Evolutionary conservation across 148 eudicot genomes (phyloP), one percentile per base, ranked within the genome.

Genomic region (Vaccinium macrocarpon): DNA sequence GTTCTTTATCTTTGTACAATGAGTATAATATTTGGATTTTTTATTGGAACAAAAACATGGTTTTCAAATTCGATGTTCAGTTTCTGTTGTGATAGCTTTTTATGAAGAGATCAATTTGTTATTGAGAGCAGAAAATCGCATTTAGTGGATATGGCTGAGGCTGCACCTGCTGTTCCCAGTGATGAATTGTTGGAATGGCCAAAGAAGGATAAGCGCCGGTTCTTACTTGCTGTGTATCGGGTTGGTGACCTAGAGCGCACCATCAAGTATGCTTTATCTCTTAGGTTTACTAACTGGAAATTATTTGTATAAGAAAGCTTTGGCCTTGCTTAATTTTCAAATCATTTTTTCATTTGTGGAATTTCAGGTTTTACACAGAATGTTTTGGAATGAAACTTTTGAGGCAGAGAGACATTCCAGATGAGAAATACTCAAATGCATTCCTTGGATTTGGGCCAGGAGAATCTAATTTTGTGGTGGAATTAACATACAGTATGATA

Each of bases 401-500:
- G 90, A 92, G 99, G 91, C 78, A 95, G 84, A 90, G 99, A 48
- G 99, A 97, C 84, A 42, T 97, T 82, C 98, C 99, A n/a, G 97
- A 95, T 82, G 98, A 97, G 87, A 95, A 95, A 56, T 97, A 97
- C 84, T 83, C 98, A 12, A 97, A 97, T 86, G 99, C 98, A 25
- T 97, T 97, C 86, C 94, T 97, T 68, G 99, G 98, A 83, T 95
- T 92, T 88, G 99, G 98, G 50, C 93, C 99, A 11, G 99, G 95
- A 83, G 91, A 91, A 66, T 89, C 97, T 76, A 81, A 90, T 81
- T 97, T 97, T 85, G 99, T 86, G 25, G 93, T 97, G 80, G 99
- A 97, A 84, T 84, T 97, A 64, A 97, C 99, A 56, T 97, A 95
- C 90, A 97, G 99, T 97, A 91, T 85, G 99, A 90, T n/a, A 18